Base-by-base conservation (phyloP, 169 alveolate genomes). In the Babesia sp. region DNA sequence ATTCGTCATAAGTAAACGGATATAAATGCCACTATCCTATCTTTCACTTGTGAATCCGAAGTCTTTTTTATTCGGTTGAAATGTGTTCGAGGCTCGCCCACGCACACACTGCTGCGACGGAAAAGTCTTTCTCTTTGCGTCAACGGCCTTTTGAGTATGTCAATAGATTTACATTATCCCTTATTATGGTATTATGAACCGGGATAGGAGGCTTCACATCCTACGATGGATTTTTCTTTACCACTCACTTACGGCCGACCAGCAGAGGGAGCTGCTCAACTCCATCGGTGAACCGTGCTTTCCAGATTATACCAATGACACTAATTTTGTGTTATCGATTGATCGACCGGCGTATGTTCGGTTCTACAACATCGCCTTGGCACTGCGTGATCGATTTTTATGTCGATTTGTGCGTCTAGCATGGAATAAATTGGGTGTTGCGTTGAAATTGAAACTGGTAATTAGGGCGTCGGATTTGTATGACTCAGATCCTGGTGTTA, bases 221-320 rank as follows among this genome's bases (percentile, higher is more conserved):
- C 68, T 61, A 16, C 71, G 74, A 18, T 78, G 86, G 86, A 37
- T 68, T 7, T 78, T 37, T 20, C 54, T 78, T 26, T 78, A 68
- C 72, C 60, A 56, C 44, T 68, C 70, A 12, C 59, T 78, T 29
- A 78, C 86, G 54, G 74, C 54, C 20, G 70, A 58, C 37, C 86
- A 78, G 74, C 59, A 57, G 71, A 33, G 14, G 24, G 86, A 78
- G 67, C 39, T 78, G 33, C 61, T 45, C 29, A 14, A n/a, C 28
- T 64, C 74, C n/a, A 64, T 64, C 26, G 28, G 12, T 0, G 53
- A 50, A 1, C 2, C 34, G 5, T 16, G 53, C 1, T 37, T 18
- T n/a, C 61, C 59, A 12, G 51, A 64, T 1, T 48, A 44, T 36
- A 4, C 44, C 34, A 48, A 6, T 46, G 59, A 50, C 61, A n/a